Evolutionary conservation across 208 protist species (phyloP).

Genomic region (Leishmania gerbilli): DNA sequence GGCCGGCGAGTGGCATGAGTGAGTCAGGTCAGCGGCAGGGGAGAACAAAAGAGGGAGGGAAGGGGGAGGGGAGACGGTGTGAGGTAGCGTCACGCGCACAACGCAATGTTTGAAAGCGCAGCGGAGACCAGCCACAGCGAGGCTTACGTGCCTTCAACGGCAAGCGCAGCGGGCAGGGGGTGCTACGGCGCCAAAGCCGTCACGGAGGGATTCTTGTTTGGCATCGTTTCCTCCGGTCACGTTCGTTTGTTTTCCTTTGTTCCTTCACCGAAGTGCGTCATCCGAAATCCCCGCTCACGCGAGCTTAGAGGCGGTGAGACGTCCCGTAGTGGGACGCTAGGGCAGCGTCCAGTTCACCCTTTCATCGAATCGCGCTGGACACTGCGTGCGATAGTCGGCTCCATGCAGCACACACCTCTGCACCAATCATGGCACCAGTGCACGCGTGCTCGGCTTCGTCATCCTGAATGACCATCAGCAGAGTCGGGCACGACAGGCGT

Average conservation of each 20-base stretch:
- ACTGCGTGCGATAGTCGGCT: slow-evolving; percentile 6
- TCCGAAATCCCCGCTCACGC: background rate
- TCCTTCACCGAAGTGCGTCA: background rate
- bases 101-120: background rate
- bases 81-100: background rate
- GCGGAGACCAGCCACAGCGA: background rate
- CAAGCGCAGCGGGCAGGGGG: background rate
- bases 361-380: background rate
- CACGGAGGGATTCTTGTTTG: background rate
- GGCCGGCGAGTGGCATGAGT: background rate
- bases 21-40: background rate
- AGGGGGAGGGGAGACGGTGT: background rate
- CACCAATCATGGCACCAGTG: slow-evolving; percentile 15
- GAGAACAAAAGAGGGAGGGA: background rate
- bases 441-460: slow-evolving; percentile 22
- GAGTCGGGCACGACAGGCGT: slow-evolving; percentile 37
- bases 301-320: background rate
- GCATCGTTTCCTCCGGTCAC: background rate
- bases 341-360: background rate
- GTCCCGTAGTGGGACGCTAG: background rate
- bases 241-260: background rate
- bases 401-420: slow-evolving; percentile 10
- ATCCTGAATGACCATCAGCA: slow-evolving; percentile 43
- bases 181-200: background rate
- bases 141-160: background rate